Conservation (phyloP, 257 asterid species). For the Marsdenia floribunda region DNA sequence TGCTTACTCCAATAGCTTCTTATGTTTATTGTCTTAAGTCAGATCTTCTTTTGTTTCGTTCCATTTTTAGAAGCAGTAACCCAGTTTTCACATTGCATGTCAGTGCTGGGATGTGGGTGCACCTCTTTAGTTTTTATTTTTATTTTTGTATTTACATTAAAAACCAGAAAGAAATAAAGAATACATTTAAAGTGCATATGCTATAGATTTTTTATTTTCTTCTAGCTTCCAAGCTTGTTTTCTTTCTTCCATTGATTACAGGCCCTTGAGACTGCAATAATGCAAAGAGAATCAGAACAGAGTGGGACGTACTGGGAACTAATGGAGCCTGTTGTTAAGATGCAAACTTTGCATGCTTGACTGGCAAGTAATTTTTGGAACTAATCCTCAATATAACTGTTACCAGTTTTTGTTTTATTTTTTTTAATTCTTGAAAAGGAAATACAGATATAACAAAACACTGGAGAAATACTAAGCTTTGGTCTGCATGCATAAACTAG, state of each 20-base stretch:
- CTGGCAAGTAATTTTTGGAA: slow-evolving; percentile 45
- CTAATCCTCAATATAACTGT: neutral
- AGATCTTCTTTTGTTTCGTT: neutral
- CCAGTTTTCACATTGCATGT: neutral
- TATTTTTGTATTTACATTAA: neutral
- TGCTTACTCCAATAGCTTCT: neutral
- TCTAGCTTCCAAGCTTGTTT: slow-evolving; percentile 11
- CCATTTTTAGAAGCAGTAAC: neutral
- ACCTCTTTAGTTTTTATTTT: neutral
- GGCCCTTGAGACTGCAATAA: slow-evolving; percentile 93
- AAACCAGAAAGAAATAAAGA: neutral
- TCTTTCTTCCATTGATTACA: slow-evolving; percentile 29
- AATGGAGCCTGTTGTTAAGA: slow-evolving; percentile 62
- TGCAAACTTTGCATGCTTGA: slow-evolving; percentile 88
- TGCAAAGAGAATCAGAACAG: slow-evolving; percentile 76
- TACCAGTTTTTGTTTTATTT: neutral
- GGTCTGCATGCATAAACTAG: neutral
- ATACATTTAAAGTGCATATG: neutral
- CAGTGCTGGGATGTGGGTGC: neutral
- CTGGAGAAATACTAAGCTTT: neutral
- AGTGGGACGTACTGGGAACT: slow-evolving; percentile 76
- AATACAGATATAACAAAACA: neutral
- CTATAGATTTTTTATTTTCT: neutral
- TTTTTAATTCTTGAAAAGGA: neutral
- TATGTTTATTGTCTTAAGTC: neutral